Evolutionary conservation across 2,329 filamentous ascomycete species (phyloP).

Genomic region (Penicillium olsonii): DNA sequence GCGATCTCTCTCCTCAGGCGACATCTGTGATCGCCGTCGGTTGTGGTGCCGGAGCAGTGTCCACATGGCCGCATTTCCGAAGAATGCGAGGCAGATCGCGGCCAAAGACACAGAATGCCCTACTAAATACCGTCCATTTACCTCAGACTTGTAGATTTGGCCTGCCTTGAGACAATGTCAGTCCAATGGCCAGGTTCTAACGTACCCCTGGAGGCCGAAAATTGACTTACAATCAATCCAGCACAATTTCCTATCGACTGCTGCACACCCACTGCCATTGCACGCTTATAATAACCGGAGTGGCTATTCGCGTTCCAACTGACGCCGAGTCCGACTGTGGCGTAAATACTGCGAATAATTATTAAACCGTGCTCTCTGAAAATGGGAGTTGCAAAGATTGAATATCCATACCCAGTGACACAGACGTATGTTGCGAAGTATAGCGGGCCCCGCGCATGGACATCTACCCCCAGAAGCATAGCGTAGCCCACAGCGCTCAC

Average conservation of each 20-base stretch:
- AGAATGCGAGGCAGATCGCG: slow-evolving; percentile 12
- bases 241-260: slow-evolving; percentile 15
- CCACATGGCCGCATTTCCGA: slow-evolving; percentile 13
- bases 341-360: slow-evolving; percentile 7
- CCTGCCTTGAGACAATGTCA: slow-evolving; percentile 7
- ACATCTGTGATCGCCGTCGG: slow-evolving; percentile 10
- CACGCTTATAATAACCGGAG: slow-evolving; percentile 15
- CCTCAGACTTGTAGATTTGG: slow-evolving; percentile 14
- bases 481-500: slow-evolving; percentile 14
- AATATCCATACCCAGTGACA: slow-evolving; percentile 13
- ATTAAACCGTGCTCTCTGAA: neutral
- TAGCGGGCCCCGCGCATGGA: slow-evolving; percentile 7
- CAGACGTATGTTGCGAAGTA: slow-evolving; percentile 18
- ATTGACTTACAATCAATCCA: slow-evolving; percentile 12
- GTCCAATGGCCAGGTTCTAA: too few species aligned
- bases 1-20: slow-evolving; percentile 8
- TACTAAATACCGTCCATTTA: slow-evolving; percentile 12
- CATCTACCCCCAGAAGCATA: slow-evolving; percentile 14
- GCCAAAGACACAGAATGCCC: slow-evolving; percentile 15
- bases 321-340: slow-evolving; percentile 13
- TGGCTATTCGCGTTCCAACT: slow-evolving; percentile 18
- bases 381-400: neutral
- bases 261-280: slow-evolving; percentile 15
- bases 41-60: slow-evolving; percentile 11
- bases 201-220: too few species aligned